phyloP scores from a whole-genome alignment of 495 filamentous ascomycete genomes.

The Aspergillus homomorphus region DNA sequence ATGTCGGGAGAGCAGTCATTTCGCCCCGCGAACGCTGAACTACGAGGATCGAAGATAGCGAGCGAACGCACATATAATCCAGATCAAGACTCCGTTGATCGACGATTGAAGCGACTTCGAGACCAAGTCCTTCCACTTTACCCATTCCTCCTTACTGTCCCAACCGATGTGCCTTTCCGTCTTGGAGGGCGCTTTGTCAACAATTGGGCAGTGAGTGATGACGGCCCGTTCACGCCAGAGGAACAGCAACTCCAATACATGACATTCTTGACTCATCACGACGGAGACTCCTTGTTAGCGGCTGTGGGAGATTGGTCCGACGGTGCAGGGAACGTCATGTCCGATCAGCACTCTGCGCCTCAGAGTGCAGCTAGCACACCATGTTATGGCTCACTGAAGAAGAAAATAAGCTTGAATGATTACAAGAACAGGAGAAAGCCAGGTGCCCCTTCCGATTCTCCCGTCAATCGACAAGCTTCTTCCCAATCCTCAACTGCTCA shows the following conservation, averaged over 20 bases:
- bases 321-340: slow-evolving; percentile 46
- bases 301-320: slow-evolving; percentile 54
- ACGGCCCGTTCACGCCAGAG: slow-evolving; percentile 43
- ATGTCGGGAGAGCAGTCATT: slow-evolving; percentile 46
- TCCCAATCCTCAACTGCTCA: slow-evolving; percentile 16
- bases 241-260: slow-evolving; percentile 55
- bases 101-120: slow-evolving; percentile 40
- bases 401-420: slow-evolving; percentile 50
- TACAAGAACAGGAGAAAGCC: slow-evolving; percentile 47
- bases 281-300: slow-evolving; percentile 44
- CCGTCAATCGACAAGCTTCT: slow-evolving; percentile 20
- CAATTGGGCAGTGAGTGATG: slow-evolving; percentile 50
- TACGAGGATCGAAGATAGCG: slow-evolving; percentile 22
- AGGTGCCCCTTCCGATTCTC: slow-evolving; percentile 20
- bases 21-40: slow-evolving; percentile 31
- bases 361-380: slow-evolving; percentile 38
- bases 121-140: slow-evolving; percentile 47
- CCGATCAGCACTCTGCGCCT: slow-evolving; percentile 32
- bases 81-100: slow-evolving; percentile 37
- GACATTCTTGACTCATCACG: slow-evolving; percentile 51
- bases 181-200: slow-evolving; percentile 37
- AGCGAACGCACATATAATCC: slow-evolving; percentile 22
- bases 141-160: slow-evolving; percentile 49
- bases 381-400: slow-evolving; percentile 31
- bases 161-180: slow-evolving; percentile 43